Evolutionary conservation across 768 basidiomycete species (phyloP).

Genomic region (Mycena rosella): DNA sequence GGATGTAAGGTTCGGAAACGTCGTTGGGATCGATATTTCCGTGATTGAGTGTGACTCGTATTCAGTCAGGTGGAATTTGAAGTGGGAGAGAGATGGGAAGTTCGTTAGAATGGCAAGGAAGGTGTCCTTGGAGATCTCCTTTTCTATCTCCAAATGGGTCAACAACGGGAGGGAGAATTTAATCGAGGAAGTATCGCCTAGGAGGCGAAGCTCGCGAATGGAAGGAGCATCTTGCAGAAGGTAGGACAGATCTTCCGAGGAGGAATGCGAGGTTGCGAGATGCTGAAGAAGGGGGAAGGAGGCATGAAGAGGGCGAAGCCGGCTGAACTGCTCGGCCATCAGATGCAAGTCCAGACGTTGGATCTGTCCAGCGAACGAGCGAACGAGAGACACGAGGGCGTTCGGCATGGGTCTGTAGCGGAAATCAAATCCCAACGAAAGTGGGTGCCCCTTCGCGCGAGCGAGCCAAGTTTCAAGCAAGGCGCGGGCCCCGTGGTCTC

Average conservation of each 20-base stretch:
- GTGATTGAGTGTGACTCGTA: too few relatives aligned
- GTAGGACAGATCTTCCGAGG: not conserved
- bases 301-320: not conserved
- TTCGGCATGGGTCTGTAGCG: not conserved
- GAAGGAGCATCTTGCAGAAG: not conserved
- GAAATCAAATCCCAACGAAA: not conserved
- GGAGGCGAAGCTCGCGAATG: too few relatives aligned
- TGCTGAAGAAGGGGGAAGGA: conserved; percentile 11
- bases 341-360: conserved; percentile 9
- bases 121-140: too few relatives aligned
- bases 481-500: too few relatives aligned
- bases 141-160: too few relatives aligned
- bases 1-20: too few relatives aligned
- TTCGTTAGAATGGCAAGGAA: too few relatives aligned
- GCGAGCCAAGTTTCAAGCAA: not conserved
- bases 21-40: too few relatives aligned
- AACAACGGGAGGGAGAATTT: too few relatives aligned
- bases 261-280: not conserved
- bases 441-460: not conserved
- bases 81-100: too few relatives aligned
- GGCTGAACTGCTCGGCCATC: not conserved
- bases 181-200: too few relatives aligned
- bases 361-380: not conserved
- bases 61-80: too few relatives aligned
- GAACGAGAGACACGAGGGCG: not conserved